A percentile compares a stretch with the other conserved stretches of the same genome.
Conservation (phyloP, 345 rosid species). For the Alliaria petiolata region DNA sequence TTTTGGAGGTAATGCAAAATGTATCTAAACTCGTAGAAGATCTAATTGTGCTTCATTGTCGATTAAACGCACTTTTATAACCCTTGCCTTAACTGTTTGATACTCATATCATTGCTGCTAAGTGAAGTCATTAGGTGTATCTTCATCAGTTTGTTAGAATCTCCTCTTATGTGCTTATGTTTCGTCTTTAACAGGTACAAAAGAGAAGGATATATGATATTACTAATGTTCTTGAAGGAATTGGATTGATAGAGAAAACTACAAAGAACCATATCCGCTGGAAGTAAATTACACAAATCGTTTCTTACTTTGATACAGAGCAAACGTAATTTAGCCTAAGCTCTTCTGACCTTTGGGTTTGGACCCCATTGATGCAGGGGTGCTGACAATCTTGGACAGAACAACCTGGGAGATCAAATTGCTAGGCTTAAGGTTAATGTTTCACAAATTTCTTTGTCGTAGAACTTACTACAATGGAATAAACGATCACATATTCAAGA, state of each 20-base stretch:
- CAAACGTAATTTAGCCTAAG: not conserved
- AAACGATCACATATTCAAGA: not conserved
- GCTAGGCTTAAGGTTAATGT: slow-evolving; percentile 44
- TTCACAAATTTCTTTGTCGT: not conserved
- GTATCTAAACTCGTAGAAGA: not conserved
- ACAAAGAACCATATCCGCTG: slow-evolving; percentile 75
- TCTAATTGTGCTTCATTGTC: no score
- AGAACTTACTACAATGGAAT: slow-evolving; percentile 2
- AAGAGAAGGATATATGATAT: slow-evolving; percentile 88
- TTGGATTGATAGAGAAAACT: slow-evolving; percentile 76
- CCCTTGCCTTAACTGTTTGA: no score
- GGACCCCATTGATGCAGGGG: slow-evolving; percentile 44
- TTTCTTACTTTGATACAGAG: not conserved
- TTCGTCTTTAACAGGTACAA: slow-evolving; percentile 52
- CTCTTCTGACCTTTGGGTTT: slow-evolving; percentile 26
- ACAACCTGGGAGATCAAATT: slow-evolving; percentile 44
- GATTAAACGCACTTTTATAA: no score
- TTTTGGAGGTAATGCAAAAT: slow-evolving; percentile 57
- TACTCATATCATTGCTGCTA: no score
- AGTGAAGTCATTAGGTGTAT: no score
- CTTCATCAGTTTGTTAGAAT: slow-evolving; percentile 2
- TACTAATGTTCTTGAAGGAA: slow-evolving; percentile 85
- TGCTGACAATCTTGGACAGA: slow-evolving; percentile 43
- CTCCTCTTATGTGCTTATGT: slow-evolving; percentile 3
- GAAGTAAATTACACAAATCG: slow-evolving; percentile 44